Evolutionary conservation across 139 green algal genomes (phyloP).

Genomic region (Limnomonas spitsbergensis): DNA sequence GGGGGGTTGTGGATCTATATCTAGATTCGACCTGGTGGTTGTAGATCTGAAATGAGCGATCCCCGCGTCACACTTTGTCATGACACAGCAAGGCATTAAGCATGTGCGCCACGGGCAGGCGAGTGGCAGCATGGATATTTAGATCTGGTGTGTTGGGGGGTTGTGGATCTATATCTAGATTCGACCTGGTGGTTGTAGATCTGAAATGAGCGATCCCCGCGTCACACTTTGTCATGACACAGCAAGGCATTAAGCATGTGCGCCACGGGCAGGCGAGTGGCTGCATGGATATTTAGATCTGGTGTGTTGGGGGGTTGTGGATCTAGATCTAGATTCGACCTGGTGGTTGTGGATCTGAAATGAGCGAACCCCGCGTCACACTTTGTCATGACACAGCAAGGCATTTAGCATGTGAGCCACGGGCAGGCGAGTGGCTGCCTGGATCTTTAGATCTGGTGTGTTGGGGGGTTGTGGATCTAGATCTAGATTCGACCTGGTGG

Average conservation of each 20-base stretch:
- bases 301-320: too few species aligned
- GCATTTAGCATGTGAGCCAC: conserved; percentile 25
- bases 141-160: too few species aligned
- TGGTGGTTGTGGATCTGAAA: conserved; percentile 30
- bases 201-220: conserved; percentile 13
- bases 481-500: too few species aligned
- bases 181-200: conserved; percentile 41
- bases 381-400: conserved; percentile 40
- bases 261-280: conserved; percentile 6
- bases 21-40: too few species aligned
- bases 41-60: conserved; percentile 18
- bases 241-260: conserved; percentile 32
- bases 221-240: conserved; percentile 41
- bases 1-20: too few species aligned
- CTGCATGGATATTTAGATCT: too few species aligned
- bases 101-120: conserved; percentile 24
- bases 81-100: conserved; percentile 31
- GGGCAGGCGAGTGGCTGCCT: conserved; percentile 2
- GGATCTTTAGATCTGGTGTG: too few species aligned
- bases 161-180: too few species aligned
- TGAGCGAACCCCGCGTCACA: conserved; percentile 28
- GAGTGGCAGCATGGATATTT: too few species aligned
- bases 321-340: too few species aligned
- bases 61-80: conserved; percentile 32
- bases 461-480: too few species aligned